Evolutionary conservation across 2,329 filamentous ascomycete species (phyloP), one percentile per base, ranked within the genome.

Genomic region (Cladosporium austrohemisphaericum): DNA sequence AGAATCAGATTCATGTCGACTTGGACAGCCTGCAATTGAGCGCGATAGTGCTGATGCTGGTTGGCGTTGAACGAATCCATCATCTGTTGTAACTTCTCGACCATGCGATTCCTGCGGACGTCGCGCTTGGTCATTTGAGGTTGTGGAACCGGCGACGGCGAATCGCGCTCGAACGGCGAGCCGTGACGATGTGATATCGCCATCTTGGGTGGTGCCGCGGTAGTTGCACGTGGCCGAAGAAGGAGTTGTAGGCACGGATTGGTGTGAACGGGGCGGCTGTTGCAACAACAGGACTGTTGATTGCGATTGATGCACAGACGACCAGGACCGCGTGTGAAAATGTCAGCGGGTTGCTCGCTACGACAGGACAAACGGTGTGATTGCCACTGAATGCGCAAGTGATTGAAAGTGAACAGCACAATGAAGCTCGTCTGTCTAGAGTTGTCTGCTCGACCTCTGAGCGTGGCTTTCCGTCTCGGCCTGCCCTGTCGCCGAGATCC

Each of bases 21-120:
- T 70, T 96, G 91, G n/a, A 96, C 82, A 57, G 88, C 88, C 62
- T 93, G 85, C 2, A 96, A 79, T 69, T 96, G 89, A 57, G 93
- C 87, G 54, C 91, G 83, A 68, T 95, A 97, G 60, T 89, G 84
- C 55, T 80, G 76, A 67, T 95, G 89, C 56, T 88, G 81, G 63
- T 95, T 90, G 55, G 85, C 80, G 55, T 83, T 81, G 69, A 95
- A 92, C 57, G 84, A 83, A 47, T 85, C 81, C 48, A 85, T 83
- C 69, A 96, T 83, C 49, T 83, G 80, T 32, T 81, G 78, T 5
- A 95, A 79, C 55, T 86, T 85, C 53, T 95, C 90, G 57, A 84
- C 81, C 53, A 96, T 81, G 61, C 85, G 83, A 61, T 88, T 88
- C 54, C 90, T 84, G 65, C 91, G 84, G 69, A 94, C 93, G 72